A percentile compares a stretch with the other conserved stretches of the same genome.
phyloP scores from a whole-genome alignment of 768 basidiomycete species.

The Collybia sordida region DNA sequence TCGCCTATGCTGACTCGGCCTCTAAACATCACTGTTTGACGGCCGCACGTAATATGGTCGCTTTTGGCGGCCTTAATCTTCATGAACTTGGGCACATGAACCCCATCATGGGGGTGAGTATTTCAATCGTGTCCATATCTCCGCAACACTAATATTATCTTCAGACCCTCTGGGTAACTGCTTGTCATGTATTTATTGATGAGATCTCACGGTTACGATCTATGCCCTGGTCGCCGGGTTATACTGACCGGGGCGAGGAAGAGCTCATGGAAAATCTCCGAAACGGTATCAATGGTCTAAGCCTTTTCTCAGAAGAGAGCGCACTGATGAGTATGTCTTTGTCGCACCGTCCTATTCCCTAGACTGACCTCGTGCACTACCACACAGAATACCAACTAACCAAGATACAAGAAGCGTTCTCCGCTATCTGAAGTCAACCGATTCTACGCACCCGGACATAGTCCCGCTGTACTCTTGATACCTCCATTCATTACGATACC shows the following conservation, averaged over 20 bases:
- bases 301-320: constrained; percentile 43
- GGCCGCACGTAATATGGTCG: constrained; percentile 43
- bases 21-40: constrained; percentile 43
- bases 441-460: background rate
- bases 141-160: constrained; percentile 7
- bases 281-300: constrained; percentile 39
- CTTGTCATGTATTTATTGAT: constrained; percentile 45
- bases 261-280: constrained; percentile 39
- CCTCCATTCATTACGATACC: constrained; percentile 15
- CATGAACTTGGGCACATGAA: constrained; percentile 40
- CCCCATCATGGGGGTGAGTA: constrained; percentile 53
- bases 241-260: constrained; percentile 32
- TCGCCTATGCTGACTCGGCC: constrained; percentile 39
- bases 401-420: constrained; percentile 46
- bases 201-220: constrained; percentile 43
- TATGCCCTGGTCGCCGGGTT: constrained; percentile 28
- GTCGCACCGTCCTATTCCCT: background rate
- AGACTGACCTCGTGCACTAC: constrained; percentile 5
- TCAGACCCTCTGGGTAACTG: constrained; percentile 47
- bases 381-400: constrained; percentile 41
- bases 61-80: constrained; percentile 36
- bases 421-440: constrained; percentile 27
- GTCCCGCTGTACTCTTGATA: constrained; percentile 3
- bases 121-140: constrained; percentile 6
- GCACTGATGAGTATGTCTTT: constrained; percentile 43